Conservation (phyloP, 2,329 filamentous ascomycete species). For the Cyphellophora europaea region DNA sequence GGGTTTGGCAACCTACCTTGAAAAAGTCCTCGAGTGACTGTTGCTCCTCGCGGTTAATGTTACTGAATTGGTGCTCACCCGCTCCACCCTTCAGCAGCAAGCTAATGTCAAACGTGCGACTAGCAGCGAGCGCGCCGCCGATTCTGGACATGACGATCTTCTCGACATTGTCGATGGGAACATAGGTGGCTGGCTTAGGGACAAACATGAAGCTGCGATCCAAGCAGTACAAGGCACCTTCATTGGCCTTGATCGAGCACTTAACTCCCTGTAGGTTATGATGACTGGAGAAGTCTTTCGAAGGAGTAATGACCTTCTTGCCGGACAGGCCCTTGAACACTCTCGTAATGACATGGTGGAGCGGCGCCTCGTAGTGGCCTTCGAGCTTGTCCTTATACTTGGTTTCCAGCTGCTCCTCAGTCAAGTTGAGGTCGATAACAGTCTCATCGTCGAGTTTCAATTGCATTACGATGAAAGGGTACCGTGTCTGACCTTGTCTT, state of each 20-base stretch:
- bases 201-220: constrained; percentile 99
- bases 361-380: constrained; percentile 83
- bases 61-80: constrained; percentile 91
- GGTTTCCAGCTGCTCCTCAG: constrained; percentile 55
- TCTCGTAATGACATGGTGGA: constrained; percentile 87
- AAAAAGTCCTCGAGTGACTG: constrained; percentile 96
- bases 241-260: constrained; percentile 99
- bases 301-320: constrained; percentile 90
- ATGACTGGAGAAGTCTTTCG: constrained; percentile 84
- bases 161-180: constrained; percentile 85
- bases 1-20: constrained; percentile 38
- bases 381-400: constrained; percentile 87
- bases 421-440: constrained; percentile 91
- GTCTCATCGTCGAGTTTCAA: constrained; percentile 97
- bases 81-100: constrained; percentile 80
- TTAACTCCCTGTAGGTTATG: constrained; percentile 93
- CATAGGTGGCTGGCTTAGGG: constrained; percentile 94
- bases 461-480: constrained; percentile 98
- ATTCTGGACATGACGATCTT: constrained; percentile 94
- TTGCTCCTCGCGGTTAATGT: constrained; percentile 97
- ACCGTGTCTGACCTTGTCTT: constrained; percentile 92
- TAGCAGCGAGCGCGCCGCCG: constrained; percentile 83
- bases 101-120: constrained; percentile 94
- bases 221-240: constrained; percentile 91
- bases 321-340: constrained; percentile 91